Conservation (phyloP, 441 rosid genomes). For the Bruguiera hainesii region DNA sequence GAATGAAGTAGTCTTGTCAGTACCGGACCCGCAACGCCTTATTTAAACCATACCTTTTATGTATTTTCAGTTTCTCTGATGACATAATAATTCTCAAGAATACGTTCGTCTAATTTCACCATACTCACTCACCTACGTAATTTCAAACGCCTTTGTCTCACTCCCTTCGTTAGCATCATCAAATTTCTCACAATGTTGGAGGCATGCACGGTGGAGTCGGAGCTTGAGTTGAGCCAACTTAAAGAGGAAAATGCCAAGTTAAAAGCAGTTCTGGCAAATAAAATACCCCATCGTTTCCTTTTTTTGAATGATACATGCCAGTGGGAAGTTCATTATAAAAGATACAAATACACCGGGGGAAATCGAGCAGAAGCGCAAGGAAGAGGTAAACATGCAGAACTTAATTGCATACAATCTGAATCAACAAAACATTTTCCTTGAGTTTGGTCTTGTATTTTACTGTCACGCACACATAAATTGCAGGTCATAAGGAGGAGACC, state of each 20-base stretch:
- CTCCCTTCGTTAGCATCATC: neutral
- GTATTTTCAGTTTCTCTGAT: no score
- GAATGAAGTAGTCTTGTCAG: no score
- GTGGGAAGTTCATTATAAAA: neutral
- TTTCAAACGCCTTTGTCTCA: neutral
- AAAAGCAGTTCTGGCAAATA: slow-evolving; percentile 53
- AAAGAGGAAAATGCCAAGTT: slow-evolving; percentile 75
- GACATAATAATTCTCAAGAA: no score
- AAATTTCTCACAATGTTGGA: slow-evolving; percentile 15
- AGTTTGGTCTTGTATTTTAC: neutral
- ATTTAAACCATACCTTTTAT: no score
- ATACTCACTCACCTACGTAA: neutral
- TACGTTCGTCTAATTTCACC: no score
- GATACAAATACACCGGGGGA: slow-evolving; percentile 42
- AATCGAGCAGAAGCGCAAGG: slow-evolving; percentile 44
- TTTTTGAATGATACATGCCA: no score
- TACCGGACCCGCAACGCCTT: no score
- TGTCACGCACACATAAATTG: neutral
- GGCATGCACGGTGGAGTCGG: slow-evolving; percentile 94
- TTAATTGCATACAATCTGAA: neutral
- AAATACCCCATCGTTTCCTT: slow-evolving; percentile 1
- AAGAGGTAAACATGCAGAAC: slow-evolving; percentile 42
- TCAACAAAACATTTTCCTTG: neutral
- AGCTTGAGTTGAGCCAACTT: slow-evolving; percentile 69
- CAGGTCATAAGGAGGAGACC: slow-evolving; percentile 39